Conservation (phyloP, 2,329 filamentous ascomycete genomes). For the Botryosphaeria dothidea region DNA sequence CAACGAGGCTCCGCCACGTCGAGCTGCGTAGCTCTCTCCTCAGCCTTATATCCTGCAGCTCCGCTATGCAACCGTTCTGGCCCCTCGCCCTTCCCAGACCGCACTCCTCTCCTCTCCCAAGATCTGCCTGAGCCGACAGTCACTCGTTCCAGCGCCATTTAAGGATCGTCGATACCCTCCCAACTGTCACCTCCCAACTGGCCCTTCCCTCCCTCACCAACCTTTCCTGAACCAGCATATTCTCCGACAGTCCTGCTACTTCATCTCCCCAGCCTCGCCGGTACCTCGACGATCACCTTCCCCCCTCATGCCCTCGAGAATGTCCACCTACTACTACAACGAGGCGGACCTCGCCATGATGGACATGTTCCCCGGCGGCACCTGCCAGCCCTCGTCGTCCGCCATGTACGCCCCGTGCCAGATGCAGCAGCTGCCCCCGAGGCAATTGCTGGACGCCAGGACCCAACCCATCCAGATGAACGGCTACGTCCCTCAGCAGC, state of each 20-base stretch:
- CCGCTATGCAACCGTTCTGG: conserved; percentile 11
- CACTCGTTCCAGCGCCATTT: conserved; percentile 3
- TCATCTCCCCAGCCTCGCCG: not conserved
- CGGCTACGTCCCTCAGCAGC: conserved; percentile 15
- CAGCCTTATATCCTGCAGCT: conserved; percentile 20
- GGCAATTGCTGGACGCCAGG: conserved; percentile 9
- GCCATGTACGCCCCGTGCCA: conserved; percentile 19
- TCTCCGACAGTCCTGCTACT: not conserved
- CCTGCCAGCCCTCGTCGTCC: conserved; percentile 37
- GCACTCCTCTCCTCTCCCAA: not conserved
- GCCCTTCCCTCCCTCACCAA: not conserved
- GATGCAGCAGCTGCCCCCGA: conserved; percentile 15
- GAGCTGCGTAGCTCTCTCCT: conserved; percentile 17
- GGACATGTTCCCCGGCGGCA: conserved; percentile 38
- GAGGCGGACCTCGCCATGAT: conserved; percentile 40
- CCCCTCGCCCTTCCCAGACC: conserved; percentile 4
- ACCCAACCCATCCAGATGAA: conserved; percentile 4
- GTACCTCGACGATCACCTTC: not conserved
- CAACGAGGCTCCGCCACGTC: conserved; percentile 21
- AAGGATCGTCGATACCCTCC: conserved; percentile 8
- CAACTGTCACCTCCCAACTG: not conserved
- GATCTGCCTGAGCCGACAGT: not conserved
- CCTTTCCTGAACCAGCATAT: not conserved
- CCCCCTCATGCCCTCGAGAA: conserved; percentile 18
- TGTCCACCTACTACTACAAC: conserved; percentile 19